Percentiles rank a stretch among this genome's conserved stretches.
phyloP scores from a whole-genome alignment of 2,329 filamentous ascomycete species.

The Alternaria triticimaculans region DNA sequence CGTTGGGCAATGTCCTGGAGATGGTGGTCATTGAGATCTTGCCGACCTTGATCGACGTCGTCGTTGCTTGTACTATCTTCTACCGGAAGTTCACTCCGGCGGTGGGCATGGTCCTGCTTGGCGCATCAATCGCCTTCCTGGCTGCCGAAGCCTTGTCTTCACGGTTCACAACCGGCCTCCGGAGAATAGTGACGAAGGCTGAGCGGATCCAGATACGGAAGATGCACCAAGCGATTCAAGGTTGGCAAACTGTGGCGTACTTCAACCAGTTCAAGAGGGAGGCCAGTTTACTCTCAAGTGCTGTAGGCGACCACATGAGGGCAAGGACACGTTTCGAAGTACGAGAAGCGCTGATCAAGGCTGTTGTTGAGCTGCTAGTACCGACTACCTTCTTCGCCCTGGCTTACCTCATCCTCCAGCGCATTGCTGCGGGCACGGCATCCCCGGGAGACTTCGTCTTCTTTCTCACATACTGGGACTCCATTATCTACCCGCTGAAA shows the following conservation, averaged over 20 bases:
- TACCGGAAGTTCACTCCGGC: background rate
- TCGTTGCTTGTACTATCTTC: background rate
- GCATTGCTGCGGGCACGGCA: constrained; percentile 55
- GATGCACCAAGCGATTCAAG: constrained; percentile 19
- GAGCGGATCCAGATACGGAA: constrained; percentile 9
- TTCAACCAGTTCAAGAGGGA: constrained; percentile 47
- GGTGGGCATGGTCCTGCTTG: background rate
- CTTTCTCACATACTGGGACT: constrained; percentile 23
- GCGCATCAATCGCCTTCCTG: background rate
- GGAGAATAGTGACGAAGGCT: background rate
- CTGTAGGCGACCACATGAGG: background rate
- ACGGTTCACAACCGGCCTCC: background rate
- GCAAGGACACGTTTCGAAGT: background rate
- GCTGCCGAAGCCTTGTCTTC: background rate
- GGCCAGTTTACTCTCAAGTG: background rate
- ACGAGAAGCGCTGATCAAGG: background rate
- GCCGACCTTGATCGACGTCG: background rate
- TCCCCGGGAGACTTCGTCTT: constrained; percentile 56
- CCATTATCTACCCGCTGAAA: constrained; percentile 48
- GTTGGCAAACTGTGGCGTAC: constrained; percentile 63
- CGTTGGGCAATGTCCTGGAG: background rate
- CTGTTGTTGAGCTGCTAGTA: constrained; percentile 12
- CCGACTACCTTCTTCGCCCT: constrained; percentile 45
- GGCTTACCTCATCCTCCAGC: constrained; percentile 51
- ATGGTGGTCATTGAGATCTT: background rate